Base-by-base conservation (phyloP, 2,329 filamentous ascomycete genomes). In the Thelonectria rubi region DNA sequence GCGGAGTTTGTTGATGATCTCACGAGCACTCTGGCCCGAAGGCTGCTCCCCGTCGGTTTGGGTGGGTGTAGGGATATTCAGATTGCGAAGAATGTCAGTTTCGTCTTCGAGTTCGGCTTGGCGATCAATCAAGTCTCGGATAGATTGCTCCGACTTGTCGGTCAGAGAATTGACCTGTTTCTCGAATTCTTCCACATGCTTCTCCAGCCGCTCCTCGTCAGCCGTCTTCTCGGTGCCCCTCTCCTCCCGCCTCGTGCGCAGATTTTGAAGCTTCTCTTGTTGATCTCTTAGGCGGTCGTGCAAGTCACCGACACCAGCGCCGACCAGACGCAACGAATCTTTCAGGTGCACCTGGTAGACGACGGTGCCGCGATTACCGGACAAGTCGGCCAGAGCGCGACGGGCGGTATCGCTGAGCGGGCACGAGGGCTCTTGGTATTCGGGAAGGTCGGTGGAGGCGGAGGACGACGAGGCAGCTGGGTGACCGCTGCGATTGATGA, bases 21-120 rank as follows among this genome's bases (percentile, higher is more conserved):
- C 69, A 6, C 77, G 60, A 2, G 47, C 69, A 57, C 73, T 76
- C 9, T 66, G 57, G 7, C 68, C 65, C 2, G 65, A 60, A 1
- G 56, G 65, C 20, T 69, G 72, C 2, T 73, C 70, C 3, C 70
- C 70, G 0, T 72, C 69, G 21, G 24, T 3, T 61, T 52, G 68
- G 1, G 67, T 65, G 5, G 62, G 55, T 2, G 72, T 69, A 21
- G 72, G 65, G n/a, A 74, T 73, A 54, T 73, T 69, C 42, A 82
- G 71, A 11, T 74, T 76, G 2, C 68, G 69, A 12, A 84, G 67
- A 17, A 83, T 74, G 7, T 67, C 72, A 40, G 69, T 72, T 51
- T 84, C 78, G 58, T 88, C 84, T 62, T 86, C 80, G 2, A 86
- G 72, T 63, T 81, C 81, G 43, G 77, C 79, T 56, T 77, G 78